Conservation (phyloP, 179 eudicot species). For the Beta lomatogona region DNA sequence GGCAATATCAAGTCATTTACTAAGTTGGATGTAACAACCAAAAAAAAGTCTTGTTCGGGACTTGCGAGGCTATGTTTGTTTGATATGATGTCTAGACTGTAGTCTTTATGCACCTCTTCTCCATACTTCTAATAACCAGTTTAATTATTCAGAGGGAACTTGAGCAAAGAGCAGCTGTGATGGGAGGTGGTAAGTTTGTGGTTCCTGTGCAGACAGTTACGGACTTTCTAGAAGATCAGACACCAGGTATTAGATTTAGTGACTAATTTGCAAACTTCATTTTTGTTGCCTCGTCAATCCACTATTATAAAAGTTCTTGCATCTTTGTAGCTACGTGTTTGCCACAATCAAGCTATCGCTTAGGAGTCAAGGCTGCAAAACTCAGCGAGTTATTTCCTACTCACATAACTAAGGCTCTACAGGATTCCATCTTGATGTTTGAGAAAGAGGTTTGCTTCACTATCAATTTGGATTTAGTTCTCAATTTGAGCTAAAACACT, state of each 20-base stretch:
- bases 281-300: slow-evolving; percentile 1
- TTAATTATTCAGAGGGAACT: slow-evolving; percentile 52
- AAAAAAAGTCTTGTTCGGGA: background rate
- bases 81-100: background rate
- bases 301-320: slow-evolving; percentile 11
- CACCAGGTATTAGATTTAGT: slow-evolving; percentile 54
- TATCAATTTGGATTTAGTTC: background rate
- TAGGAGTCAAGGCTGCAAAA: slow-evolving; percentile 81
- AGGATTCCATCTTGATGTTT: slow-evolving; percentile 70
- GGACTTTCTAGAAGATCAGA: slow-evolving; percentile 72
- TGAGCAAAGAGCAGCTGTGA: slow-evolving; percentile 67
- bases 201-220: slow-evolving; percentile 88
- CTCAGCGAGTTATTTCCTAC: slow-evolving; percentile 78
- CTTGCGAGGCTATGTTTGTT: background rate
- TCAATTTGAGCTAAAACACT: background rate
- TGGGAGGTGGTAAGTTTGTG: slow-evolving; percentile 83
- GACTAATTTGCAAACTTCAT: background rate
- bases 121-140: slow-evolving; percentile 3
- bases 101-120: background rate
- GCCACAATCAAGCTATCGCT: slow-evolving; percentile 88
- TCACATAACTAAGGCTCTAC: slow-evolving; percentile 78
- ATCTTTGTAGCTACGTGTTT: slow-evolving; percentile 50
- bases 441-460: slow-evolving; percentile 66
- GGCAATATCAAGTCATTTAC: background rate
- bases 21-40: background rate